Evolutionary conservation across 2,329 filamentous ascomycete species (phyloP), one percentile per base, ranked within the genome.

Genomic region (Falciphora oryzae): DNA sequence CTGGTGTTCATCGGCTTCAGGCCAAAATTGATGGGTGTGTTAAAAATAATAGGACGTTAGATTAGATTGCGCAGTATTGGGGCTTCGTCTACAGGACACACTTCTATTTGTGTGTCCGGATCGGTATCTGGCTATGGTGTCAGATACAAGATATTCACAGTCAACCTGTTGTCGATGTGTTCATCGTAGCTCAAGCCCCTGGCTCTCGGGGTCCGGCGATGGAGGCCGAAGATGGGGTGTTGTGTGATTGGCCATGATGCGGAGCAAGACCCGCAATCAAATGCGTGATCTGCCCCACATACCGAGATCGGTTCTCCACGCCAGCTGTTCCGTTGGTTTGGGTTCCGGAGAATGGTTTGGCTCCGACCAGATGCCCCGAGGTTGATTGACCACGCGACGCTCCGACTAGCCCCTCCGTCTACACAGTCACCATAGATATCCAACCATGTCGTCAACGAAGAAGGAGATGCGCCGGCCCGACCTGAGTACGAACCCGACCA

Each of bases 401-500:
- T 11, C 22, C 22, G 44, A 53, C 8, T 25, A 10, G 7, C 22
- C 44, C 18, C 18, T n/a, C 44, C 22, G 5, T 22, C 44, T n/a
- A 18, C 44, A 6, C 44, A 50, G 8, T 6, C 44, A n/a, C 18
- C 44, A 22, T 11, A 22, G 7, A 25, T n/a, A 53, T 53, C 44
- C 22, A n/a, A 11, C 44, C 44, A 53, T 53, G 44, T 81, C 80
- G 79, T 74, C 78, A 61, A 75, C 75, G 64, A 74, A 68, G 68
- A 73, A 71, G 71, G 79, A 81, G 64, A 75, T 79, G 73, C 76
- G 79, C 68, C 72, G 79, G 69, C 66, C 76, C 32, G 79, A 81
- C 68, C 72, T 81, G 71, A 75, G 79, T 81, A 69, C 70, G 78
- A 28, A 57, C 28, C 27, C 4, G 7, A 58, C 57, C 57, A 44